Percentiles rank a stretch among this genome's conserved stretches.
Evolutionary conservation across 148 eudicot genomes (phyloP).

Genomic region (Simmondsia chinensis): DNA sequence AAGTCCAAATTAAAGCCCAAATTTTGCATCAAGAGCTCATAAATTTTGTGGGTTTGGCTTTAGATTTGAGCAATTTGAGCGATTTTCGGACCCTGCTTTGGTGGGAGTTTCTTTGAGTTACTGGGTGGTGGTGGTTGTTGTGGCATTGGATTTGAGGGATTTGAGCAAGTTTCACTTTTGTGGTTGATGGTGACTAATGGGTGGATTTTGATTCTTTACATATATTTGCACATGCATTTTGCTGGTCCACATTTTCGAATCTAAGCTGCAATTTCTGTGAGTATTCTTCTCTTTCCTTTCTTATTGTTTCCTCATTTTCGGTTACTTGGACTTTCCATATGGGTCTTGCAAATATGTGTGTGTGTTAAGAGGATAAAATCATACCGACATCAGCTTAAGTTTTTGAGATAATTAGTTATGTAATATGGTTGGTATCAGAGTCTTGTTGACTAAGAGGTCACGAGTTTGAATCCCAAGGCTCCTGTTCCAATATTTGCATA

Average conservation of each 20-base stretch:
- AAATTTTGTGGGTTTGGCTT: slow-evolving; percentile 7
- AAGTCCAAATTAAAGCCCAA: too few relatives aligned
- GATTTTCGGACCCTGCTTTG: too few relatives aligned
- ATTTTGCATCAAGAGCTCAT: too few relatives aligned
- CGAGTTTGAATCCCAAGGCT: too few relatives aligned
- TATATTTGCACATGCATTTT: slow-evolving; percentile 14
- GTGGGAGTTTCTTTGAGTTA: not conserved
- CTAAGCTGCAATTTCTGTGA: slow-evolving; percentile 22
- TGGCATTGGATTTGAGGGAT: slow-evolving; percentile 2
- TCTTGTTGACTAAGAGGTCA: too few relatives aligned
- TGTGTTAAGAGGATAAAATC: too few relatives aligned
- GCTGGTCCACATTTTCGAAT: slow-evolving; percentile 9
- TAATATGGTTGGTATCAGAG: too few relatives aligned
- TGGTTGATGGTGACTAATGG: slow-evolving; percentile 9
- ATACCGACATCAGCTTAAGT: too few relatives aligned
- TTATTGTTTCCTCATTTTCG: not conserved
- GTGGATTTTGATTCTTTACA: slow-evolving; percentile 13
- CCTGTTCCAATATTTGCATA: too few relatives aligned
- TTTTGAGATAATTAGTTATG: too few relatives aligned
- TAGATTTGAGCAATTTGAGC: not conserved
- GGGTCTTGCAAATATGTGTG: too few relatives aligned
- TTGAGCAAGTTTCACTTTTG: not conserved
- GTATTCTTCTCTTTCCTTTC: slow-evolving; percentile 4
- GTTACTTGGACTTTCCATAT: not conserved
- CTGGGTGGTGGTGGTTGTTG: not conserved